A percentile compares a stretch with the other conserved stretches of the same genome.
Conservation (phyloP, 1,139 yeast species). For the Saccharomyces hybrid region DNA sequence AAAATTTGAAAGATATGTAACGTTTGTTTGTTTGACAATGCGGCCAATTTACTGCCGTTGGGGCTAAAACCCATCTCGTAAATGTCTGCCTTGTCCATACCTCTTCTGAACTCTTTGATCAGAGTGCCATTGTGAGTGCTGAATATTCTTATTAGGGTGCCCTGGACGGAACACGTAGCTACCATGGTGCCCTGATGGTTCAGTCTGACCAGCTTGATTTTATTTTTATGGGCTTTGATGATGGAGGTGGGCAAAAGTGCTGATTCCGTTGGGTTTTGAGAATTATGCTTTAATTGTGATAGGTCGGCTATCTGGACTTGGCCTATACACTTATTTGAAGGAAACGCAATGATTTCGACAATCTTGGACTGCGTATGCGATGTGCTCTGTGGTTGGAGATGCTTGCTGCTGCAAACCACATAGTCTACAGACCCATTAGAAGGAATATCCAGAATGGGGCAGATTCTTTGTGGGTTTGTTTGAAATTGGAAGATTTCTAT, state of each 20-base stretch:
- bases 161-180: constrained; percentile 83
- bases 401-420: constrained; percentile 7
- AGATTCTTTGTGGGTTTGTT: constrained; percentile 64
- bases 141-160: constrained; percentile 76
- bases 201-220: constrained; percentile 58
- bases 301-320: constrained; percentile 72
- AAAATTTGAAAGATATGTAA: constrained; percentile 67
- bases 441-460: constrained; percentile 40
- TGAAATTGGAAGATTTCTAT: constrained; percentile 74
- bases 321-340: constrained; percentile 38
- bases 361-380: constrained; percentile 1
- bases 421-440: constrained; percentile 24
- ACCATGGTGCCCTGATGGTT: constrained; percentile 69
- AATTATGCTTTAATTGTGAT: constrained; percentile 50
- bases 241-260: constrained; percentile 33
- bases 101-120: constrained; percentile 77
- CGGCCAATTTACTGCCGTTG: constrained; percentile 67
- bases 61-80: constrained; percentile 81
- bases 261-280: constrained; percentile 39
- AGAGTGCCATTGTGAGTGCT: constrained; percentile 68
- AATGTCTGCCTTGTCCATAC: constrained; percentile 73
- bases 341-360: constrained; percentile 21
- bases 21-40: constrained; percentile 81
- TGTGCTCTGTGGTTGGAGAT: neutral
- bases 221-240: constrained; percentile 75